Base-by-base conservation (phyloP, 305 asterid genomes). In the Rubia occidens region DNA sequence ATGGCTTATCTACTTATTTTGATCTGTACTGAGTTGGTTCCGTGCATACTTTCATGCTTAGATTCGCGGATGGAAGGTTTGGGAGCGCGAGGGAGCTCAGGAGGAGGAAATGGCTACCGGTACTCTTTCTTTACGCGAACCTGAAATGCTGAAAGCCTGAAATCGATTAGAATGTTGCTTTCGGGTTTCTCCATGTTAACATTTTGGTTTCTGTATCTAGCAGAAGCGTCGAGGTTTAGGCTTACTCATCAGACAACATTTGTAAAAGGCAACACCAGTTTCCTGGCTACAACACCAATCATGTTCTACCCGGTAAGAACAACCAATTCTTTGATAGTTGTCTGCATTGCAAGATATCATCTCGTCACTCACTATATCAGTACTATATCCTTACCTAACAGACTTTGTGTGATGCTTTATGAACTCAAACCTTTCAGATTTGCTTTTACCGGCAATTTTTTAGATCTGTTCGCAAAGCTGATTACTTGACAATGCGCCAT, bases 61-160 rank as follows among this genome's bases (percentile, higher is more conserved):
- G 96, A 94, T 89, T 79, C 96, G 99, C 20, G 85, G 86, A 69
- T 94, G 99, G 99, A 94, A 90, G 78, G 90, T 78, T 4, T 94
- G 99, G 97, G 97, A 94, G 77, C 70, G 49, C 18, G 82, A 84
- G 68, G 78, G 77, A 62, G 70, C 69, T 42, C 18, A 58, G 21
- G 82, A 86, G 29, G 60, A 74, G 29, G 88, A 82, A 45, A 64
- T 71, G 60, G 43, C 82, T 71, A 77, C 84, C 60, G 96, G 96
- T 90, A 87, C 20, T 37, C 45, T 59, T 35, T 32, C 47, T 53
- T 60, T 67, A 40, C 39, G 6, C 58, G 21, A 17, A 32, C 37
- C 37, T 32, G 37, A 32, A 32, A 32, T 32, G 37, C 37, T 32
- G 37, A 32, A 32, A 4, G 37, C 37, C 37, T 11, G 24, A 39